Percentiles rank a stretch among this genome's conserved stretches.
Conservation (phyloP, 1,284 basidiomycete species). For the Ganoderma lingzhi region DNA sequence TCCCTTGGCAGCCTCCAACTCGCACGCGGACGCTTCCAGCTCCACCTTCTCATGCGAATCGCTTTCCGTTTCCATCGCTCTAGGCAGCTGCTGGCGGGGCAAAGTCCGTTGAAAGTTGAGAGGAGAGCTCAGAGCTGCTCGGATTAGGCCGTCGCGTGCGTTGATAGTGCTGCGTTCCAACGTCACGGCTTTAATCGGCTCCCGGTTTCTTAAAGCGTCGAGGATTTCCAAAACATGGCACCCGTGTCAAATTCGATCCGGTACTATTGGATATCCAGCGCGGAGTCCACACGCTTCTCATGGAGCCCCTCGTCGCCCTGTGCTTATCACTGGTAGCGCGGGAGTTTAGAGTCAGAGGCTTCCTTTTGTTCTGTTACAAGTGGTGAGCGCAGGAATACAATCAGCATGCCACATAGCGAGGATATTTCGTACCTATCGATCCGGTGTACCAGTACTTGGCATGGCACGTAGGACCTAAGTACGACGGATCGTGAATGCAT, state of each 20-base stretch:
- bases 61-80: neutral
- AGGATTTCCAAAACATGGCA: neutral
- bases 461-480: no score
- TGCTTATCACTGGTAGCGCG: neutral
- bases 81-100: neutral
- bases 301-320: neutral
- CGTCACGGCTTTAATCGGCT: neutral
- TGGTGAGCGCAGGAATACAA: neutral
- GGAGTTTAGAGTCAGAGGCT: neutral
- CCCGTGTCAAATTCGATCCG: neutral
- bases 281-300: neutral
- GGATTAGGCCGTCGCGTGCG: neutral
- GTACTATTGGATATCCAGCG: neutral
- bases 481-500: neutral
- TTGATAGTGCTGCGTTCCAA: neutral
- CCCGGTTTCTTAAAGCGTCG: neutral
- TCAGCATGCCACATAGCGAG: no score
- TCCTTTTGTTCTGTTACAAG: neutral
- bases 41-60: neutral
- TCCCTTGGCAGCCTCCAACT: neutral
- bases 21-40: neutral
- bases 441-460: no score
- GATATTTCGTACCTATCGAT: neutral
- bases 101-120: neutral
- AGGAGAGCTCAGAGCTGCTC: neutral